phyloP scores from a whole-genome alignment of 176 grass and related monocot genomes.

The Avena sativa region DNA sequence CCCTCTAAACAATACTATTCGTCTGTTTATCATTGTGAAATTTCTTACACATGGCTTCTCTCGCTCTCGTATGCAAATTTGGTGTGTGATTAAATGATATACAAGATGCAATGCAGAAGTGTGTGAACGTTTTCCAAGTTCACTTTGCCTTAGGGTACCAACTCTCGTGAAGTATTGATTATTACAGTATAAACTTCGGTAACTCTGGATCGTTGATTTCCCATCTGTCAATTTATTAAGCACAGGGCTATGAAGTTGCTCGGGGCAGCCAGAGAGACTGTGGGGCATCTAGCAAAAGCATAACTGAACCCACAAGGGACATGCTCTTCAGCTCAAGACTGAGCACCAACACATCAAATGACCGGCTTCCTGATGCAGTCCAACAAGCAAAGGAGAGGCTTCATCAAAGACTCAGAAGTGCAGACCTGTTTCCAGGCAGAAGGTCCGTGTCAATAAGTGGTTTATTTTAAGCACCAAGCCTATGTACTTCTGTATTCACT shows the following conservation, averaged over 20 bases:
- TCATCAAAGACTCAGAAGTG: slow-evolving; percentile 43
- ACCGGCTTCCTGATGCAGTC: slow-evolving; percentile 49
- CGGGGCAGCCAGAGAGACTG: not conserved
- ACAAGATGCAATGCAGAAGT: not conserved
- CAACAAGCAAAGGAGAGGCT: slow-evolving; percentile 53
- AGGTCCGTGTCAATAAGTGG: slow-evolving; percentile 17
- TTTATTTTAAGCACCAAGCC: not conserved
- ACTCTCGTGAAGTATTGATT: not conserved
- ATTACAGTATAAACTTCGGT: not conserved
- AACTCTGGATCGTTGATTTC: not conserved
- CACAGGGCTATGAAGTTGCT: slow-evolving; percentile 22
- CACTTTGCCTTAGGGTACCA: too few species aligned
- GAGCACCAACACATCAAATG: slow-evolving; percentile 18
- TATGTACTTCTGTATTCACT: not conserved
- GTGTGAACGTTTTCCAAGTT: too few species aligned
- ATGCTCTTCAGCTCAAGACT: not conserved
- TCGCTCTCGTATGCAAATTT: not conserved
- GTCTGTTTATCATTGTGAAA: not conserved
- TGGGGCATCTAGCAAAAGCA: not conserved
- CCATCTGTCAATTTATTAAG: not conserved
- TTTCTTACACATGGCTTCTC: not conserved
- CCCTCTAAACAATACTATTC: not conserved
- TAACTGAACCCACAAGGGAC: not conserved
- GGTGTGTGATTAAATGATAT: not conserved
- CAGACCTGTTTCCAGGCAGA: slow-evolving; percentile 31